These are phyloP conservation scores for Vachellia collinsii DNA, from an alignment of 306 rosid genomes.

Conservation along the genomic window DNA sequence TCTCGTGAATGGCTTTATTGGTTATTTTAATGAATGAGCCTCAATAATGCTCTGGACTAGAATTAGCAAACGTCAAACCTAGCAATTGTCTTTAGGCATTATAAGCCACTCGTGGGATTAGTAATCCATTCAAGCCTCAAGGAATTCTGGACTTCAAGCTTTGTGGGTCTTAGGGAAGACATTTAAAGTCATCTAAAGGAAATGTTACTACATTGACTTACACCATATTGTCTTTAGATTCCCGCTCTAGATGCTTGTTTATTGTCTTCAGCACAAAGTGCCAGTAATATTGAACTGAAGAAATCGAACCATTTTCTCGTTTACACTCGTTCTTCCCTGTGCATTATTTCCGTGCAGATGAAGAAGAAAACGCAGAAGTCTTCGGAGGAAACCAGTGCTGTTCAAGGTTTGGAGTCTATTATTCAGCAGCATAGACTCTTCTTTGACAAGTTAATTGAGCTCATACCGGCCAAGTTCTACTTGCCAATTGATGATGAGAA, in stretches of 20 bases:
- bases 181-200: background rate
- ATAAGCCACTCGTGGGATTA: background rate
- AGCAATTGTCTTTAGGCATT: background rate
- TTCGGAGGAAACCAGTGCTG: background rate
- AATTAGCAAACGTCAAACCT: background rate
- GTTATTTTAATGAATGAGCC: background rate
- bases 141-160: slow-evolving; percentile 9
- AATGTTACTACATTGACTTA: slow-evolving; percentile 1
- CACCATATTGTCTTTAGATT: background rate
- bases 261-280: background rate
- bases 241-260: background rate
- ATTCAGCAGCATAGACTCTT: background rate
- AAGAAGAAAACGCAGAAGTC: background rate
- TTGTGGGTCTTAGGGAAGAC: slow-evolving; percentile 1
- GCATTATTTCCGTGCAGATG: background rate
- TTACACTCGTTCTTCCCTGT: background rate
- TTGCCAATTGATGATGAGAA: slow-evolving; percentile 4
- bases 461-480: background rate
- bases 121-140: background rate
- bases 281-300: background rate
- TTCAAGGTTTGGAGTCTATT: background rate
- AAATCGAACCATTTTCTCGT: background rate
- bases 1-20: background rate
- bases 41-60: background rate
- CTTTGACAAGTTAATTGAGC: slow-evolving; percentile 12